Evolutionary conservation across 352 stramenopile genomes (phyloP).

Genomic region (Globisporangium canariense): DNA sequence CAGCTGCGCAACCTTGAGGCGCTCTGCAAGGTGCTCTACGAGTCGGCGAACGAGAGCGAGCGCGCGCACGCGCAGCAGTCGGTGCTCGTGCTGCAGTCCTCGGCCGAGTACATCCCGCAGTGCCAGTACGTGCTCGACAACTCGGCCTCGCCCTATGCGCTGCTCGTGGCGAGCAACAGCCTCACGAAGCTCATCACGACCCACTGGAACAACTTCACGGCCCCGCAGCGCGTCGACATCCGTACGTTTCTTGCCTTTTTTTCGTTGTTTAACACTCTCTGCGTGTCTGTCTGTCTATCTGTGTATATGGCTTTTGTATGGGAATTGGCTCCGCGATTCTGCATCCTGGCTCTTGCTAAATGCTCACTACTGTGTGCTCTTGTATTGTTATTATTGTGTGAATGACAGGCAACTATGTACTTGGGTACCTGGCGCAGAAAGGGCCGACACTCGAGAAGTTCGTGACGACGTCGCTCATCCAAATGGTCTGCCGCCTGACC

Average conservation of each 20-base stretch:
- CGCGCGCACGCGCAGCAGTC: slow-evolving; percentile 75
- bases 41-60: slow-evolving; percentile 69
- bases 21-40: slow-evolving; percentile 78
- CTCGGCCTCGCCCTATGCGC: slow-evolving; percentile 93
- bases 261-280: not conserved
- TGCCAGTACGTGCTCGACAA: slow-evolving; percentile 99
- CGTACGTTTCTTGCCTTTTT: slow-evolving; percentile 35
- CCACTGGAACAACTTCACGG: slow-evolving; percentile 94
- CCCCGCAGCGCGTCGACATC: slow-evolving; percentile 90
- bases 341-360: not conserved
- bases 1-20: slow-evolving; percentile 78
- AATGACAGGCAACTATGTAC: slow-evolving; percentile 93
- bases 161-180: slow-evolving; percentile 95
- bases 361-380: not conserved
- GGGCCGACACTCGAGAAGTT: slow-evolving; percentile 93
- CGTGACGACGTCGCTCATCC: slow-evolving; percentile 94
- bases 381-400: not conserved
- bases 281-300: slow-evolving; percentile 1
- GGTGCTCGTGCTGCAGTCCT: slow-evolving; percentile 85
- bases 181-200: slow-evolving; percentile 97
- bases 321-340: no score
- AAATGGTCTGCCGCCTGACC: slow-evolving; percentile 97
- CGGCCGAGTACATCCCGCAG: slow-evolving; percentile 97
- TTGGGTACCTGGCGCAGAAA: slow-evolving; percentile 96
- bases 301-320: not conserved